Conservation (phyloP, 2,329 filamentous ascomycete genomes). For the Xylaria sp. region DNA sequence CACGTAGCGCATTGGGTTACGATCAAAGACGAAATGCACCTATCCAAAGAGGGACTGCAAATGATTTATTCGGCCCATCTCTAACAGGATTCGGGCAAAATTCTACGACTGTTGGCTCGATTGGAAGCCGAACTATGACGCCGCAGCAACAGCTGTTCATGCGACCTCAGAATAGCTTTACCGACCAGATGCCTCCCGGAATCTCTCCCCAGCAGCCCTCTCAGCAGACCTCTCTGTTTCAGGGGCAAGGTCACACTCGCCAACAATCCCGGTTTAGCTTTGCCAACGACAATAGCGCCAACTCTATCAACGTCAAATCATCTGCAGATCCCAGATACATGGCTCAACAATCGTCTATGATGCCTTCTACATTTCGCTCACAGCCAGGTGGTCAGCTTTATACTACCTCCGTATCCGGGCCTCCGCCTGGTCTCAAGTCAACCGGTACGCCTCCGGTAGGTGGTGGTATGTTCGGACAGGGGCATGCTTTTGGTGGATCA, state of each 20-base stretch:
- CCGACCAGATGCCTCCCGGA: constrained; percentile 69
- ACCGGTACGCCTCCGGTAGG: constrained; percentile 82
- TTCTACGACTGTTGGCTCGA: constrained; percentile 64
- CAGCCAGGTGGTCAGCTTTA: constrained; percentile 78
- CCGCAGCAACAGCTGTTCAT: constrained; percentile 79
- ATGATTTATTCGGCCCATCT: constrained; percentile 65
- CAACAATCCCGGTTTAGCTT: constrained; percentile 91
- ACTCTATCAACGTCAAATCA: constrained; percentile 75
- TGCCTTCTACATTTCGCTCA: constrained; percentile 72
- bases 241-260: constrained; percentile 76
- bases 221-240: constrained; percentile 61
- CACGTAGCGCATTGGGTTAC: constrained; percentile 61
- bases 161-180: constrained; percentile 69
- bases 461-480: constrained; percentile 87
- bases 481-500: constrained; percentile 80
- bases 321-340: constrained; percentile 82
- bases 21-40: constrained; percentile 73
- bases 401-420: constrained; percentile 85
- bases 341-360: constrained; percentile 88
- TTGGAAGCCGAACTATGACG: constrained; percentile 78
- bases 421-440: constrained; percentile 94
- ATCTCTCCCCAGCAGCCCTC: constrained; percentile 62
- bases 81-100: constrained; percentile 61
- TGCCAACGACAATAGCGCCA: constrained; percentile 75
- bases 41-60: constrained; percentile 71